Base-by-base conservation (phyloP, 495 filamentous ascomycete genomes). In the Hypoxylon lienhwacheense region DNA sequence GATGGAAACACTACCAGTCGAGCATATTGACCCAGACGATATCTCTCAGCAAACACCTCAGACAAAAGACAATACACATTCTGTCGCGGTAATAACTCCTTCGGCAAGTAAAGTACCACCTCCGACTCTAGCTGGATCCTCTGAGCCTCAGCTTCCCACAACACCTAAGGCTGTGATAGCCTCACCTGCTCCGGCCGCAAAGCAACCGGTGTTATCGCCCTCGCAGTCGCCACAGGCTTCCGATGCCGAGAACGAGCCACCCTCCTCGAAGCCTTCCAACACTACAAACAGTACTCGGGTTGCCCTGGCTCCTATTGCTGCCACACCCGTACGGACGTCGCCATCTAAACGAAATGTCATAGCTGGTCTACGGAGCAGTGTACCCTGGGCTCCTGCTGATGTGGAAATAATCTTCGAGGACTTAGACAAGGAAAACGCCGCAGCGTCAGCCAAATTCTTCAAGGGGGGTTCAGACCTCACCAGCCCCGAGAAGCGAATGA, bases 401-500 rank as follows among this genome's bases (percentile, higher is more conserved):
- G 74, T 96, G 8, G 90, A 89, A 21, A 76, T 57, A 37, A 74
- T 83, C 46, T 85, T 82, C 53, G 73, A 73, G 10, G 76, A 80
- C 20, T 74, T 82, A 39, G 82, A 83, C 31, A 85, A 85, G 57
- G 75, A 79, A 37, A 74, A 72, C 2, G 54, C 69, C 0, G 26
- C 51, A 46, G 53, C 7, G 46, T 66, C 58, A 3, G 64, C 64
- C 34, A 67, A 79, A 43, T 70, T 75, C 21, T 72, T 79, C 26
- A 66, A 64, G 6, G 80, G 78, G 53, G 76, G 73, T 8, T 62
- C 50, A 19, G 77, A 78, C n/a, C 68, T 98, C 54, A 85, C 82
- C 1, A 86, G 77, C 53, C 83, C 83, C 0, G 92, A 97, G 74
- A 90, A 86, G 75, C 80, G 80, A 29, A 91, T 98, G 89, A 89